Evolutionary conservation across 192 early-diverging fungal genomes (phyloP).

Genomic region (Phlyctochytrium bullatum): DNA sequence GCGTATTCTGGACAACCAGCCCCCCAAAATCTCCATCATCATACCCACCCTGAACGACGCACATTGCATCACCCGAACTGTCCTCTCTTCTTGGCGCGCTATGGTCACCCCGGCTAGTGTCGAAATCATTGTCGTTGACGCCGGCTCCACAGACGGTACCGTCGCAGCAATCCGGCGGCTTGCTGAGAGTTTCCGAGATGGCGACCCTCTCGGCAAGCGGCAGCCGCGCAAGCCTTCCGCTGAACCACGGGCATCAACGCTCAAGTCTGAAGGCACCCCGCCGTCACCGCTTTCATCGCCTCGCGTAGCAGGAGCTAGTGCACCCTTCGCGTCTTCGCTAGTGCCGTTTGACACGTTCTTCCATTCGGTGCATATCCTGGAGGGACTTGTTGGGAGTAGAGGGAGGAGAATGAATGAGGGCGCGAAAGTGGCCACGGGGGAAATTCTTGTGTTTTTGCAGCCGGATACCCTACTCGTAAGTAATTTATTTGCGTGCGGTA

Average conservation of each 20-base stretch:
- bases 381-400: neutral
- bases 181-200: neutral
- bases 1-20: no score
- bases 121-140: slow-evolving; percentile 8
- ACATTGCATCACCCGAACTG: neutral
- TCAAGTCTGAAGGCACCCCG: no score
- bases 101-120: neutral
- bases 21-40: neutral
- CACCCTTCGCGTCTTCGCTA: no score
- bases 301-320: no score
- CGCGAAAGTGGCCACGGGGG: neutral
- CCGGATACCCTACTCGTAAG: slow-evolving; percentile 2
- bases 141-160: neutral
- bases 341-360: neutral
- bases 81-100: neutral
- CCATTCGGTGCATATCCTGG: neutral
- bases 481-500: no score
- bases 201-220: neutral
- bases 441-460: neutral
- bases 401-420: slow-evolving; percentile 1
- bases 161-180: neutral
- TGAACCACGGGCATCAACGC: no score
- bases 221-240: neutral
- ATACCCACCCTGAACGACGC: neutral
- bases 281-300: no score